Percentiles rank a stretch among this genome's conserved stretches.
These are phyloP conservation scores for Lipomyces starkeyi DNA, from an alignment of 805 yeast species.

Conservation along the genomic window DNA sequence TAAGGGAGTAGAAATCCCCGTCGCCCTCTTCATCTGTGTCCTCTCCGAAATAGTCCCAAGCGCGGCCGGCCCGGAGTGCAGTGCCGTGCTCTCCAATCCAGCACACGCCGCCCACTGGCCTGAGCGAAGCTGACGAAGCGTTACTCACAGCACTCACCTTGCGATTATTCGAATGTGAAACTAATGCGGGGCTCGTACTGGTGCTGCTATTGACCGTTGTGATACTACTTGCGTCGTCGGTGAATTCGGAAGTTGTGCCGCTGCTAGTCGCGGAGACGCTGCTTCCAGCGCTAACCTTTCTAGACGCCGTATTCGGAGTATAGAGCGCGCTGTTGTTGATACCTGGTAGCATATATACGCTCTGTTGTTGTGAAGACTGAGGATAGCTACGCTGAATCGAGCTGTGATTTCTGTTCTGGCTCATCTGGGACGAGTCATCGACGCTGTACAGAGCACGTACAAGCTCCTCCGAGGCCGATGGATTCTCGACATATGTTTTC, in stretches of 20 bases:
- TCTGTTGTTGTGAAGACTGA: neutral
- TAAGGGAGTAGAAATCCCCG: neutral
- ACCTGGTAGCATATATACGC: neutral
- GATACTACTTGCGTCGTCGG: neutral
- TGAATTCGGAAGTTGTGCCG: conserved; percentile 6
- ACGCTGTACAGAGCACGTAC: neutral
- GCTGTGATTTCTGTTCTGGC: neutral
- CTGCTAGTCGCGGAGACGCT: conserved; percentile 3
- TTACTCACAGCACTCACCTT: neutral
- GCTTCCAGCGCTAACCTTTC: conserved; percentile 10
- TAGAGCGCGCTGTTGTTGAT: neutral
- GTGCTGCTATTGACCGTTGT: conserved; percentile 6
- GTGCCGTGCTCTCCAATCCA: conserved; percentile 34
- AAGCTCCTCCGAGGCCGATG: conserved; percentile 1
- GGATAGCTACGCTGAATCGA: conserved; percentile 7
- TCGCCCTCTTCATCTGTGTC: conserved; percentile 22
- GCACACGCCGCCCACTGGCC: conserved; percentile 26
- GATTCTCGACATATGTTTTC: conserved; percentile 1
- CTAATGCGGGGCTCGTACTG: conserved; percentile 11
- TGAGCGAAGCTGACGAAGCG: neutral
- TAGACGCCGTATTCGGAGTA: neutral
- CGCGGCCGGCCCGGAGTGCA: conserved; percentile 13
- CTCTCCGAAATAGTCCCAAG: conserved; percentile 9
- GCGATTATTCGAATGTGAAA: neutral
- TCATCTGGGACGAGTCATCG: neutral